Evolutionary conservation across 2,329 filamentous ascomycete genomes (phyloP).

Genomic region (Fusarium sp.): DNA sequence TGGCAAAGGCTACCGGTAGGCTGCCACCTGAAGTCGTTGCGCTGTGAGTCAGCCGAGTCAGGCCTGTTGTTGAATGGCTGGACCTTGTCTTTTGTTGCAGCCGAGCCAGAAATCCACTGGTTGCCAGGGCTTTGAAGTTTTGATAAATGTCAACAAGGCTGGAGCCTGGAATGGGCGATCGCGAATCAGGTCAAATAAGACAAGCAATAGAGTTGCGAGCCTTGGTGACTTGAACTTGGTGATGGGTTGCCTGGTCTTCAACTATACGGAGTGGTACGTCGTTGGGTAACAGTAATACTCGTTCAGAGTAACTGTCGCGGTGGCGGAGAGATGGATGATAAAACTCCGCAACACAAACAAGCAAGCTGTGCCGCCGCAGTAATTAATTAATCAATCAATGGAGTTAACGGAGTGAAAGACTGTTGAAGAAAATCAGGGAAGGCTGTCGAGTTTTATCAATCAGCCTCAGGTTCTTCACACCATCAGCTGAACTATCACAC

Average conservation of each 20-base stretch:
- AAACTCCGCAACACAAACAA: conserved; percentile 28
- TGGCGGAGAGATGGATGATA: conserved; percentile 15
- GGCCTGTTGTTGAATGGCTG: conserved; percentile 21
- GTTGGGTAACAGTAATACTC: conserved; percentile 24
- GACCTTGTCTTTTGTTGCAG: conserved; percentile 31
- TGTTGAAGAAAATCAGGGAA: conserved; percentile 23
- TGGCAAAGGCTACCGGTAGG: conserved; percentile 32
- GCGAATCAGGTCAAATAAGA: conserved; percentile 17
- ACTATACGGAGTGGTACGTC: conserved; percentile 27
- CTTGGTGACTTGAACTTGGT: conserved; percentile 9
- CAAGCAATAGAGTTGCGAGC: conserved; percentile 32
- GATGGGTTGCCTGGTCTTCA: conserved; percentile 16
- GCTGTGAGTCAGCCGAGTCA: conserved; percentile 29
- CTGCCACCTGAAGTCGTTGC: conserved; percentile 34
- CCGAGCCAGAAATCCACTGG: conserved; percentile 31
- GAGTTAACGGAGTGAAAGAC: conserved; percentile 16
- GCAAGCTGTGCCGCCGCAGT: conserved; percentile 14
- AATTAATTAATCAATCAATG: conserved; percentile 11
- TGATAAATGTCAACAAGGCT: conserved; percentile 38
- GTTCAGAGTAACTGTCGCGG: conserved; percentile 7
- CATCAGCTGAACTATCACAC: conserved; percentile 35
- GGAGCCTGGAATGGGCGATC: conserved; percentile 42
- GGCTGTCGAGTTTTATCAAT: conserved; percentile 35
- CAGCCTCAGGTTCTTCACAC: conserved; percentile 42
- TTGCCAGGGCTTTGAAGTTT: conserved; percentile 31